Conservation (phyloP, 371 early-diverging fungal species). For the Mucor plumbeus region DNA sequence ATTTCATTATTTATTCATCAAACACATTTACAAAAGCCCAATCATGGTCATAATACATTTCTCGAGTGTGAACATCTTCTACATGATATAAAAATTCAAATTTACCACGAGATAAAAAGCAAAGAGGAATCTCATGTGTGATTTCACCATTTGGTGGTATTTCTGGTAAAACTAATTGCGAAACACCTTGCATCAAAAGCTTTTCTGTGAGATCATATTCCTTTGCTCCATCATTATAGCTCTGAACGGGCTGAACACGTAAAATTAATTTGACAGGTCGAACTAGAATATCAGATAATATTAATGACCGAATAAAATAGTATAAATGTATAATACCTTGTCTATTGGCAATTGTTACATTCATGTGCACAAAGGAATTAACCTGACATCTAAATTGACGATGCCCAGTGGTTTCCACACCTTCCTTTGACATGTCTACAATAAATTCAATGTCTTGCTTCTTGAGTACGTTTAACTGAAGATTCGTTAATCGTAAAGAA, state of each 20-base stretch:
- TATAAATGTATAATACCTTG: constrained; percentile 33
- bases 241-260: constrained; percentile 71
- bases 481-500: constrained; percentile 55
- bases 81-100: constrained; percentile 70
- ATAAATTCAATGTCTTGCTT: constrained; percentile 69
- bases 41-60: constrained; percentile 66
- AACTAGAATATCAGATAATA: constrained; percentile 18
- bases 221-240: constrained; percentile 66
- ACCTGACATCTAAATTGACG: constrained; percentile 57
- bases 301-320: too few relatives aligned
- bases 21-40: constrained; percentile 47
- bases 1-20: constrained; percentile 5
- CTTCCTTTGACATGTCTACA: constrained; percentile 40
- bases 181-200: constrained; percentile 65
- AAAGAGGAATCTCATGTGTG: constrained; percentile 50
- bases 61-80: constrained; percentile 66
- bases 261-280: constrained; percentile 64
- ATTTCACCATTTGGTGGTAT: constrained; percentile 36
- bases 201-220: constrained; percentile 67
- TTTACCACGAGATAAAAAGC: constrained; percentile 67
- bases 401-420: constrained; percentile 32
- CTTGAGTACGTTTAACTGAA: constrained; percentile 62
- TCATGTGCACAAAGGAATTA: constrained; percentile 64
- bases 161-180: constrained; percentile 65
- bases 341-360: constrained; percentile 60